Percentiles rank a stretch among this genome's conserved stretches.
phyloP scores from a whole-genome alignment of 768 basidiomycete genomes.

The Lentinula edodes region DNA sequence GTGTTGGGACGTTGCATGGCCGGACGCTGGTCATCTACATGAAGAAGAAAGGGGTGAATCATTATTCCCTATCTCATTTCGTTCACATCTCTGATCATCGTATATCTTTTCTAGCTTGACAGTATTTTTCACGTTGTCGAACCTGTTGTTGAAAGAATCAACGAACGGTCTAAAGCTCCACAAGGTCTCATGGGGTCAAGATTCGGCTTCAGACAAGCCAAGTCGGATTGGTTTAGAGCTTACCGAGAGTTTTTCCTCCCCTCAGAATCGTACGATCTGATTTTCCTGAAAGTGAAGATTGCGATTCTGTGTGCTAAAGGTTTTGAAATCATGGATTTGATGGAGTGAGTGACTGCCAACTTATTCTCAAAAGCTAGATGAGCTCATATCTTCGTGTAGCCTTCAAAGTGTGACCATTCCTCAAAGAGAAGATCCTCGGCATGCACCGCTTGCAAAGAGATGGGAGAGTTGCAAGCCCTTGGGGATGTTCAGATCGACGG shows the following conservation, averaged over 20 bases:
- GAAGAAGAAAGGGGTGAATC: conserved; percentile 80
- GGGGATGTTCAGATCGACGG: conserved; percentile 91
- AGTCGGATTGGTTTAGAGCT: conserved; percentile 92
- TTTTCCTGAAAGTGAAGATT: conserved; percentile 91
- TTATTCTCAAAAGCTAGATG: not conserved
- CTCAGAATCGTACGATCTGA: conserved; percentile 83
- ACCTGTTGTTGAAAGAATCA: conserved; percentile 87
- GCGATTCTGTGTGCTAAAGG: conserved; percentile 91
- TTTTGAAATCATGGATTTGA: conserved; percentile 96
- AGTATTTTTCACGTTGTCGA: conserved; percentile 97
- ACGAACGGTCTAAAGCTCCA: conserved; percentile 66
- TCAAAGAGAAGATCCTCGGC: conserved; percentile 61
- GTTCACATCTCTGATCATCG: not conserved
- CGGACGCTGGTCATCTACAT: conserved; percentile 92
- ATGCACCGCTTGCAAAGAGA: conserved; percentile 71
- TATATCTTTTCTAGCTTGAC: conserved; percentile 47
- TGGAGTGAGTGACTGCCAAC: conserved; percentile 53
- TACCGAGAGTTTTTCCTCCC: conserved; percentile 95
- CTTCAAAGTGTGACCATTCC: conserved; percentile 90
- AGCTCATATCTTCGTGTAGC: conserved; percentile 26
- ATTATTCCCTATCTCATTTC: not conserved
- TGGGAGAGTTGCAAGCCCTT: conserved; percentile 84
- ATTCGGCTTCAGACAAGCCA: conserved; percentile 70
- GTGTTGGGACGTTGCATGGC: conserved; percentile 80
- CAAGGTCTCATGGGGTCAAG: conserved; percentile 60